A percentile compares a stretch with the other conserved stretches of the same genome.
Conservation (phyloP, 192 early-diverging fungal genomes). For the Linnemannia zychae region DNA sequence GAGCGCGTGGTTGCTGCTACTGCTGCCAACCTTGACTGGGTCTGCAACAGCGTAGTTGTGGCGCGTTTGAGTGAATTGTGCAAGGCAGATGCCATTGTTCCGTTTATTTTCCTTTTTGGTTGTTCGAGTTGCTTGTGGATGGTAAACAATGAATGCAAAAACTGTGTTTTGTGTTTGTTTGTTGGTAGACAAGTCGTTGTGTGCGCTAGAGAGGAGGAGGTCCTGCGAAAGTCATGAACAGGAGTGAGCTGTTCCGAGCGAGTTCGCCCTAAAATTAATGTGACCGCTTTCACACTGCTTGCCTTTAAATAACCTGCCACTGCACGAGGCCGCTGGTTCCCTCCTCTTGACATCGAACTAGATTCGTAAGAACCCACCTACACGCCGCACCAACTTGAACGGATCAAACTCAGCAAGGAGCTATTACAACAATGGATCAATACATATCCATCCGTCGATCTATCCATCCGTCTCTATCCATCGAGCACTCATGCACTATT, state of each 20-base stretch:
- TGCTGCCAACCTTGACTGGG: neutral
- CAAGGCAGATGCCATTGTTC: neutral
- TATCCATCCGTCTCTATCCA: constrained; percentile 1
- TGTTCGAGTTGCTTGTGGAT: neutral
- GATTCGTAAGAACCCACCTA: constrained; percentile 44
- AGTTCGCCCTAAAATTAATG: neutral
- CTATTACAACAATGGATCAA: neutral
- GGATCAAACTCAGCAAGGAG: neutral
- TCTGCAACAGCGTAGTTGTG: neutral
- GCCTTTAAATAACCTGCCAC: neutral
- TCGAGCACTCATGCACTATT: neutral
- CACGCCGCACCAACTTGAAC: neutral
- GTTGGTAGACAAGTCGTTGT: neutral
- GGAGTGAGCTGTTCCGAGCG: neutral
- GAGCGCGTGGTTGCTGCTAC: neutral
- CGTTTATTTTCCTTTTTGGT: neutral
- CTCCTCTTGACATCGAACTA: constrained; percentile 50
- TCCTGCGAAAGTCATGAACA: neutral
- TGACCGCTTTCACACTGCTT: neutral
- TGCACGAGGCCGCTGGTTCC: constrained; percentile 7
- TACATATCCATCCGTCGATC: constrained; percentile 27
- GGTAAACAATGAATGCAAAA: neutral
- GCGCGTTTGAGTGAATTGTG: neutral
- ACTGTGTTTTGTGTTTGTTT: no score
- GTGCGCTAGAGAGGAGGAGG: neutral